These are phyloP conservation scores for Allomyces javanicus DNA, from an alignment of 192 early-diverging fungal genomes.

Conservation along the genomic window DNA sequence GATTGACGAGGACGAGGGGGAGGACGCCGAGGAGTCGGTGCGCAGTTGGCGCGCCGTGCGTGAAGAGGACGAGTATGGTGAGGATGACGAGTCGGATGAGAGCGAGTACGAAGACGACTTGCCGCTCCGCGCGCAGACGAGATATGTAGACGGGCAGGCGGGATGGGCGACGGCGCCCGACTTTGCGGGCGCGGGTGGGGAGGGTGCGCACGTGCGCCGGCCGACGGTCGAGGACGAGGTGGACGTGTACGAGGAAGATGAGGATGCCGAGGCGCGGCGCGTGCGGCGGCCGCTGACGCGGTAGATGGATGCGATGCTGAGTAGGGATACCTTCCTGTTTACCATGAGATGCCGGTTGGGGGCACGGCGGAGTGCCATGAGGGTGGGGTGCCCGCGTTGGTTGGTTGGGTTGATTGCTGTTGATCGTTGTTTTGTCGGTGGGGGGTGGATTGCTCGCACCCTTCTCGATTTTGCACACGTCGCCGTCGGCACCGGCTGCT, in stretches of 20 bases:
- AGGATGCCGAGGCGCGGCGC: background rate
- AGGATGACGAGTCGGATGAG: background rate
- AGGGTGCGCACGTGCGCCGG: background rate
- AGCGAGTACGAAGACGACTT: background rate
- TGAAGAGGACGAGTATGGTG: background rate
- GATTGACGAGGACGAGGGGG: too few species aligned
- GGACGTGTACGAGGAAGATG: background rate
- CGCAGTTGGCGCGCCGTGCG: background rate
- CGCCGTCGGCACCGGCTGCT: too few species aligned
- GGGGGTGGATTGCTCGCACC: too few species aligned
- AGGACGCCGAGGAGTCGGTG: too few species aligned
- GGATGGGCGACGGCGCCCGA: background rate
- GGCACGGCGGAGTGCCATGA: too few species aligned
- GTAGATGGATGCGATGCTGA: too few species aligned
- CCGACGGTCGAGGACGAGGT: background rate
- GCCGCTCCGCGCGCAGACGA: background rate
- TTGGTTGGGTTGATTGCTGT: background rate
- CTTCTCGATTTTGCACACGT: too few species aligned
- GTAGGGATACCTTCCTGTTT: too few species aligned
- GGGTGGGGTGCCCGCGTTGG: background rate
- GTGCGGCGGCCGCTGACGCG: too few species aligned
- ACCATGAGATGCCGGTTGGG: too few species aligned
- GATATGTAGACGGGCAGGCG: background rate
- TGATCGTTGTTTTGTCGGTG: background rate
- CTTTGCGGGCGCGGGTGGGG: background rate